Percentiles rank a stretch among this genome's conserved stretches.
Evolutionary conservation across 768 basidiomycete genomes (phyloP).

Genomic region (Boletales sp.): DNA sequence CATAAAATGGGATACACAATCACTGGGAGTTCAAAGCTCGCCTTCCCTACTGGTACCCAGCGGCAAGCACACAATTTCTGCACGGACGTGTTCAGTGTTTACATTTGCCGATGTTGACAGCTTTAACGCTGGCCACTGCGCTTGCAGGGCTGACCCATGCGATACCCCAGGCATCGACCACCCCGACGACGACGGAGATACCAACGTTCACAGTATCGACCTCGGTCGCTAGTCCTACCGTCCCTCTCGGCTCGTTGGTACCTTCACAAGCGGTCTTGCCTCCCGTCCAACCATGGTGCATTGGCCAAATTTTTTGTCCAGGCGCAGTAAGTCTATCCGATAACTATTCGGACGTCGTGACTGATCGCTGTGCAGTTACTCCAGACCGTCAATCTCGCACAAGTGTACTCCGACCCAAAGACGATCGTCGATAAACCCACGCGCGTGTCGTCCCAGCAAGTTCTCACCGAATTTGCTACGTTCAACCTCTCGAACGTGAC

Average conservation of each 20-base stretch:
- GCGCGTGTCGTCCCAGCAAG: constrained; percentile 55
- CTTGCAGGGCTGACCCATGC: constrained; percentile 19
- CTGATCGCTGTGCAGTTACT: constrained; percentile 47
- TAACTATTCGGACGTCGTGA: too few species aligned
- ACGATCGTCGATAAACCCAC: constrained; percentile 92
- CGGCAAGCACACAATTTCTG: too few species aligned
- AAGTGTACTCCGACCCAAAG: constrained; percentile 75
- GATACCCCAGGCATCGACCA: constrained; percentile 5
- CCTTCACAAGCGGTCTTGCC: constrained; percentile 66
- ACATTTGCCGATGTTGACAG: constrained; percentile 30
- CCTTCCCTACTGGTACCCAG: too few species aligned
- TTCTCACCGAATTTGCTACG: constrained; percentile 63
- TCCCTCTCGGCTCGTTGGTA: constrained; percentile 44
- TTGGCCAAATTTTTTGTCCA: constrained; percentile 74
- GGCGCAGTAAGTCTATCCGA: constrained; percentile 50
- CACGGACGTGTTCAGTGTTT: too few species aligned
- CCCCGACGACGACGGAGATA: constrained; percentile 14
- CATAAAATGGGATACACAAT: too few species aligned
- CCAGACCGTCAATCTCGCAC: constrained; percentile 81
- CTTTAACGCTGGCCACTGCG: constrained; percentile 3
- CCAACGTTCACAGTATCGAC: constrained; percentile 51
- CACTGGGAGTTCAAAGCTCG: too few species aligned
- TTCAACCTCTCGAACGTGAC: constrained; percentile 43
- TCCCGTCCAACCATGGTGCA: constrained; percentile 74
- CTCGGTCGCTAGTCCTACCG: constrained; percentile 61